These are phyloP conservation scores for Phyllosticta citriasiana DNA, from an alignment of 2,329 filamentous ascomycete genomes.

Conservation along the genomic window DNA sequence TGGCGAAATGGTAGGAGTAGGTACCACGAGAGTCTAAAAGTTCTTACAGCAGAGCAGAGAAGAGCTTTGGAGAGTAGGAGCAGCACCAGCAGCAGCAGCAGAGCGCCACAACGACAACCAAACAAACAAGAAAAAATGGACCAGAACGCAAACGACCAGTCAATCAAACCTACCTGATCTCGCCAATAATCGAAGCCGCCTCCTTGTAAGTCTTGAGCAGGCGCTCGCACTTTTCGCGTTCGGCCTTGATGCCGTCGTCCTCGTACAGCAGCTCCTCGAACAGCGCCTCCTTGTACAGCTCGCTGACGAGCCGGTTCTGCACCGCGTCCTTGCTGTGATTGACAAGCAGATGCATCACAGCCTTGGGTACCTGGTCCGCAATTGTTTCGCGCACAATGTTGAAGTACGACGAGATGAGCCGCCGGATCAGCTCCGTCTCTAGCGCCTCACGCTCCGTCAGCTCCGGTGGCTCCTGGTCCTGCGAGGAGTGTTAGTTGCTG, in stretches of 20 bases:
- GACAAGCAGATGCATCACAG: conserved; percentile 95
- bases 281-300: conserved; percentile 83
- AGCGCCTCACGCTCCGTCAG: conserved; percentile 92
- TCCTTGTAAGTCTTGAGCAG: conserved; percentile 92
- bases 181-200: conserved; percentile 94
- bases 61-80: too few relatives aligned
- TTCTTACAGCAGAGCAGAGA: too few relatives aligned
- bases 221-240: conserved; percentile 97
- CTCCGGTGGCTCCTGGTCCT: conserved; percentile 59
- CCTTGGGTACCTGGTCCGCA: conserved; percentile 95
- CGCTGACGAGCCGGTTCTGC: conserved; percentile 90
- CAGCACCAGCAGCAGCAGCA: too few relatives aligned
- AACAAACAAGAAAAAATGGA: not conserved
- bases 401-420: conserved; percentile 96
- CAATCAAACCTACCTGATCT: conserved; percentile 59
- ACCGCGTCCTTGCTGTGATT: conserved; percentile 98
- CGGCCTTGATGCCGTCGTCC: conserved; percentile 93
- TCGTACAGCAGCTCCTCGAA: conserved; percentile 94
- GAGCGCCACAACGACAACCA: too few relatives aligned
- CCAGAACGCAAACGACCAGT: not conserved
- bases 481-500: conserved; percentile 12
- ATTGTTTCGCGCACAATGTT: conserved; percentile 99
- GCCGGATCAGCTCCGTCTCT: conserved; percentile 94
- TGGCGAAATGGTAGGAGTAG: too few relatives aligned
- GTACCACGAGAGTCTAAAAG: too few relatives aligned